A percentile compares a stretch with the other conserved stretches of the same genome.
phyloP scores from a whole-genome alignment of 2,329 filamentous ascomycete species.

The Apiospora aurea region DNA sequence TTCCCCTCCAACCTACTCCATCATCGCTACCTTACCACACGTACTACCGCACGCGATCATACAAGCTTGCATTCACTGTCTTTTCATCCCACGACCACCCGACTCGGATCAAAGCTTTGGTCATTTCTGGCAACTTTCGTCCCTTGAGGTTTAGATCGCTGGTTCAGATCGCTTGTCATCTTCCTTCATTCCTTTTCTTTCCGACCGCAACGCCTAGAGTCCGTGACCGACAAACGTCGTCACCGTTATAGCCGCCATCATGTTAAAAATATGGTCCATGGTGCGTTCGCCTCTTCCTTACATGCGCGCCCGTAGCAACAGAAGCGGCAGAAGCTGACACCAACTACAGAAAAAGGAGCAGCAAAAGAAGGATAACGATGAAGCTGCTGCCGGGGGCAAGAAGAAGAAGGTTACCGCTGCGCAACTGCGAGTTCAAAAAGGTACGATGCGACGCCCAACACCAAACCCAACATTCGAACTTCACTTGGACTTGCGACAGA shows the following conservation, averaged over 20 bases:
- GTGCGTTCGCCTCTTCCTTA: conserved; percentile 66
- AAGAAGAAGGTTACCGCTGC: conserved; percentile 99
- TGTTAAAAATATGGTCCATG: conserved; percentile 99
- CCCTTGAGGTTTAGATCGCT: background rate
- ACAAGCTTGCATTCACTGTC: background rate
- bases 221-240: background rate
- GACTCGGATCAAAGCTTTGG: background rate
- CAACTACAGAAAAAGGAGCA: conserved; percentile 86
- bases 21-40: conserved; percentile 11
- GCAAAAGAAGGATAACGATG: conserved; percentile 89
- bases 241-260: conserved; percentile 57
- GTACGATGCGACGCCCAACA: conserved; percentile 54
- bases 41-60: background rate
- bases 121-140: background rate
- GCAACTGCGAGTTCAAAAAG: conserved; percentile 94
- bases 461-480: background rate
- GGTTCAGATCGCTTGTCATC: background rate
- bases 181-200: background rate
- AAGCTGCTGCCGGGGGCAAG: conserved; percentile 74
- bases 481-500: background rate
- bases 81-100: background rate
- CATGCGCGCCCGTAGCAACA: background rate
- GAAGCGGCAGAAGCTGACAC: conserved; percentile 31
- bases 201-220: background rate
- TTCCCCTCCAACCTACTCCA: conserved; percentile 3